Conservation (phyloP, 768 basidiomycete genomes). For the Pleurotus cornucopiae region DNA sequence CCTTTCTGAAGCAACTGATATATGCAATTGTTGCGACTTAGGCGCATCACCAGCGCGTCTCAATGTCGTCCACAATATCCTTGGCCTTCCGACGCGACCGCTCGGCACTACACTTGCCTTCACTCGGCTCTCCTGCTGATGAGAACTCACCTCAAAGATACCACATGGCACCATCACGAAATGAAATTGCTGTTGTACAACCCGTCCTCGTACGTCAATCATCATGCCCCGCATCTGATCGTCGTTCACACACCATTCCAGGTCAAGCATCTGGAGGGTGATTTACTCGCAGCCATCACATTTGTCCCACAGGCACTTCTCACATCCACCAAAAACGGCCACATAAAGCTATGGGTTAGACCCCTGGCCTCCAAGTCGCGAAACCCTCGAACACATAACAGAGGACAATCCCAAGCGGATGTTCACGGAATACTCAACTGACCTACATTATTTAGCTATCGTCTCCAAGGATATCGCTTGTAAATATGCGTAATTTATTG, state of each 20-base stretch:
- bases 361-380: conserved; percentile 53
- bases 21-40: conserved; percentile 24
- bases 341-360: conserved; percentile 82
- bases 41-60: conserved; percentile 68
- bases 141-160: conserved; percentile 45
- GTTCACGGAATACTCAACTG: background rate
- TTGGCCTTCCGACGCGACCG: conserved; percentile 63
- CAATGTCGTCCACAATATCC: conserved; percentile 77
- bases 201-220: conserved; percentile 69
- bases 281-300: conserved; percentile 67
- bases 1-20: background rate
- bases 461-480: too few species aligned
- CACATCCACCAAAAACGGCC: conserved; percentile 73
- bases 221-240: background rate
- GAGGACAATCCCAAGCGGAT: conserved; percentile 5
- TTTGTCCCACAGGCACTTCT: conserved; percentile 79
- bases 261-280: conserved; percentile 80
- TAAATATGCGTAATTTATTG: conserved; percentile 1
- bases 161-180: conserved; percentile 87
- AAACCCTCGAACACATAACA: conserved; percentile 20
- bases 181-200: conserved; percentile 86
- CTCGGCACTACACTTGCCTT: conserved; percentile 54
- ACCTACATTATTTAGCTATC: background rate
- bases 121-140: conserved; percentile 26
- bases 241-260: conserved; percentile 22